Base-by-base conservation (phyloP, 2,329 filamentous ascomycete species). In the Diaporthe capsici region DNA sequence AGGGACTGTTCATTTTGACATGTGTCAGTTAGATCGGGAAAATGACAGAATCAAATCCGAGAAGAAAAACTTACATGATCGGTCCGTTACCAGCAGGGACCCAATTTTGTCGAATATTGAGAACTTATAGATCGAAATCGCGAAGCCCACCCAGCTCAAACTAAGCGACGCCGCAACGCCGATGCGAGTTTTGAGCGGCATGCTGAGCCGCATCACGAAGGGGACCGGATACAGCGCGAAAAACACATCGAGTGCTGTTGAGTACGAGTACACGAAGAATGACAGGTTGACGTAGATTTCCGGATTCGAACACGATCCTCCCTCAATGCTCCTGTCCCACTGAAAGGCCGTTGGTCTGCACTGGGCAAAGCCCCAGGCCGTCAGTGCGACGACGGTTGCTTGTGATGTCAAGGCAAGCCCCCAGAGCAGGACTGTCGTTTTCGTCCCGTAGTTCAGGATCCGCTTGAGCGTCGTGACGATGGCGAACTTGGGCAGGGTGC, bases 401-500 rank as follows among this genome's bases (percentile, higher is more conserved):
- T 84, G 82, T 13, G 80, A 84, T 9, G 79, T 79, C 15, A 83
- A 72, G 17, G 79, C 81, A 13, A 83, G 80, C 4, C 73, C 73
- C 82, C 82, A 83, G 71, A 83, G 82, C 3, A 81, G 49, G 44
- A 82, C 63, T 17, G 77, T 73, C 8, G 82, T 83, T 70, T 79
- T 80, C 37, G 51, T 78, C 13, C 82, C 81, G 68, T 81, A 83
- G 42, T 80, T 76, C 17, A 83, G 77, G 44, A 83, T 83, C 57
- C 82, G 80, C 55, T 82, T 79, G 8, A 83, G 77, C 10, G 79
- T 81, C 37, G 81, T 80, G 74, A 84, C 80, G 71, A 83, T 79
- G 70, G 82, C 82, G 57, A 83, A 83, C 53, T 83, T 84, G 3
- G 82, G 82, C 49, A 83, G 73, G 15, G 82, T 83, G 73, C 83